Base-by-base conservation (phyloP, 1,284 basidiomycete species). In the Ustilago vetiveriae region DNA sequence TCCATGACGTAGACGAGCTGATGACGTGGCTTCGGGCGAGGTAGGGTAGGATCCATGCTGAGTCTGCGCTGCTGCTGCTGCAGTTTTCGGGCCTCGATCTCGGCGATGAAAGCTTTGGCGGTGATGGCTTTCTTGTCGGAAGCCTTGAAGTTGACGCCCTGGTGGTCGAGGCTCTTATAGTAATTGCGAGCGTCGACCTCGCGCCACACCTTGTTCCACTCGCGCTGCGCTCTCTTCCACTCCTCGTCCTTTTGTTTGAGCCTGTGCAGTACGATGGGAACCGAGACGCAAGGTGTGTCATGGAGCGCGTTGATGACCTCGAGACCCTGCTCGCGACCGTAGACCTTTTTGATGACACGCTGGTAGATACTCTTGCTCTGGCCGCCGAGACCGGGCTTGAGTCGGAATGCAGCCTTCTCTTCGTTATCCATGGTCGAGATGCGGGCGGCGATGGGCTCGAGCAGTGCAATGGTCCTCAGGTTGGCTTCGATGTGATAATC, bases 111-210 rank as follows among this genome's bases (percentile, higher is more conserved):
- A 64, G 90, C 86, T 84, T 95, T 98, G 42, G 90, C 87, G 5
- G 92, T 95, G 79, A 96, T 90, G 48, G 88, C 88, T 85, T 97
- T 97, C 87, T 97, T 98, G 85, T 99, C 96, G 81, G 92, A 92
- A 41, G 87, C 86, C 85, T 98, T 98, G 88, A 96, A 96, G 66
- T 88, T 89, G 79, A 93, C 90, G 6, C 93, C 94, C 80, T 98
- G 94, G 80, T 97, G 93, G 82, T 98, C 96, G 56, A 98, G 87
- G 38, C 90, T 90, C 85, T 96, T 96, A 82, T 95, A 98, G 57
- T 75, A 80, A 85, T 98, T 98, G 83, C 93, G 92, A 55, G 90
- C 90, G 78, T 98, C 95, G 39, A 97, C 91, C 82, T 98, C 95
- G 54, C 94, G 87, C 96, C 96, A 98, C 21, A 94, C 94, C 64